Percentiles rank a stretch among this genome's conserved stretches.
Evolutionary conservation across 352 stramenopile genomes (phyloP).

Genomic region (Globisporangium rhizosaccharum): DNA sequence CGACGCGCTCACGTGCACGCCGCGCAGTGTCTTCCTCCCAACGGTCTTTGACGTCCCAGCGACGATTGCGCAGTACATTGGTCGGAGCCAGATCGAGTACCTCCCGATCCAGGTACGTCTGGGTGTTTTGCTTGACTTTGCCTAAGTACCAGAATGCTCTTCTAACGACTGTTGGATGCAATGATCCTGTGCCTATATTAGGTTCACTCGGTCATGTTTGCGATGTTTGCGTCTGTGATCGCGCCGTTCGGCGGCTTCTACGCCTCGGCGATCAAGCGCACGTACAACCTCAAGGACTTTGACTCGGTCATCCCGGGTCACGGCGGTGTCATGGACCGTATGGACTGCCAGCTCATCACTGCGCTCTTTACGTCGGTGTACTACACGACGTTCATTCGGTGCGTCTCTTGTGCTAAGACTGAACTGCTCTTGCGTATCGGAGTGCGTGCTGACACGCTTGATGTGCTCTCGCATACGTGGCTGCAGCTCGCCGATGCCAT

Average conservation of each 20-base stretch:
- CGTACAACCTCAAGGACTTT: constrained; percentile 99
- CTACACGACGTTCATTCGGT: constrained; percentile 96
- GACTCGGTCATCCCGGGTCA: constrained; percentile 98
- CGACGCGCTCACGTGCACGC: constrained; percentile 59
- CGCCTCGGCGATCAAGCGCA: constrained; percentile 98
- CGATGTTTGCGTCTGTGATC: constrained; percentile 96
- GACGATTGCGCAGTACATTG: constrained; percentile 77
- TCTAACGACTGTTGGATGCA: constrained; percentile 16
- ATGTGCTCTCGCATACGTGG: not conserved
- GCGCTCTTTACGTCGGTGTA: constrained; percentile 95
- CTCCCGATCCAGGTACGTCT: constrained; percentile 73
- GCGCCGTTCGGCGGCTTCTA: constrained; percentile 99
- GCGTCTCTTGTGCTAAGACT: constrained; percentile 4
- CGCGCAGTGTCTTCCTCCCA: constrained; percentile 54
- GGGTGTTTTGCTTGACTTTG: not conserved
- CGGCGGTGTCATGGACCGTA: constrained; percentile 95
- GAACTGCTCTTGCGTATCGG: not conserved
- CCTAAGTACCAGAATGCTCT: not conserved
- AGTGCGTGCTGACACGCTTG: not conserved
- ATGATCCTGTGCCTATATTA: constrained; percentile 24
- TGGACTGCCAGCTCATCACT: constrained; percentile 97
- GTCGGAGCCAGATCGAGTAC: constrained; percentile 70
- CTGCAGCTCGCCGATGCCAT: constrained; percentile 50
- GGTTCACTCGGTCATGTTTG: constrained; percentile 95
- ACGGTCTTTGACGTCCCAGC: constrained; percentile 60